Base-by-base conservation (phyloP, 495 filamentous ascomycete species). In the Pyrenula aspistea region DNA sequence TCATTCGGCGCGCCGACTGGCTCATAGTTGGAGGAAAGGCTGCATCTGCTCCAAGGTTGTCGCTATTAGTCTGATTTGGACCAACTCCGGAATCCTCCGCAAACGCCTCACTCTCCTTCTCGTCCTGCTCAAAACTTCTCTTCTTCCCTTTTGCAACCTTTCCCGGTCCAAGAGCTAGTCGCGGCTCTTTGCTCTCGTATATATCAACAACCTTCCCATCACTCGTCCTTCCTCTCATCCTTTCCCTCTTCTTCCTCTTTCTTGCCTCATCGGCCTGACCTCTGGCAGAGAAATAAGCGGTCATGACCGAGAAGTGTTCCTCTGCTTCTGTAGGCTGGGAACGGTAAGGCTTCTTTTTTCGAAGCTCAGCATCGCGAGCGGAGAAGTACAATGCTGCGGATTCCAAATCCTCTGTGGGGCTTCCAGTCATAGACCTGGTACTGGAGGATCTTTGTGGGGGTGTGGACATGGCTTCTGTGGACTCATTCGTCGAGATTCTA, bases 81-180 rank as follows among this genome's bases (percentile, higher is more conserved):
- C n/a, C n/a, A n/a, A n/a, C n/a, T n/a, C n/a, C n/a, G 62, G 62
- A 15, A 53, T 60, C 62, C 62, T 68, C 52, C 10, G 62, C 60
- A 10, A 65, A 65, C 60, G 56, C 64, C 55, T 59, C 60, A 51
- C 56, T 62, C 49, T 71, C 67, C 58, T 70, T 65, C 58, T 69
- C 68, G 21, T 66, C 67, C 54, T 76, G 73, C 63, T 65, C 68
- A 57, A 60, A 59, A 51, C 67, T 68, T 53, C 65, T 67, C 60
- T 63, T 62, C 52, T 68, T 64, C 55, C 67, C 70, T 55, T 65
- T 65, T 31, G n/a, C n/a, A n/a, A n/a, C n/a, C n/a, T n/a, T n/a
- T n/a, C n/a, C n/a, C n/a, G n/a, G n/a, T n/a, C n/a, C n/a, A n/a
- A n/a, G n/a, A n/a, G n/a, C n/a, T n/a, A n/a, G n/a, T n/a, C n/a